Evolutionary conservation across 2,329 filamentous ascomycete species (phyloP), one percentile per base, ranked within the genome.

Genomic region (Aspergillus calidoustus): DNA sequence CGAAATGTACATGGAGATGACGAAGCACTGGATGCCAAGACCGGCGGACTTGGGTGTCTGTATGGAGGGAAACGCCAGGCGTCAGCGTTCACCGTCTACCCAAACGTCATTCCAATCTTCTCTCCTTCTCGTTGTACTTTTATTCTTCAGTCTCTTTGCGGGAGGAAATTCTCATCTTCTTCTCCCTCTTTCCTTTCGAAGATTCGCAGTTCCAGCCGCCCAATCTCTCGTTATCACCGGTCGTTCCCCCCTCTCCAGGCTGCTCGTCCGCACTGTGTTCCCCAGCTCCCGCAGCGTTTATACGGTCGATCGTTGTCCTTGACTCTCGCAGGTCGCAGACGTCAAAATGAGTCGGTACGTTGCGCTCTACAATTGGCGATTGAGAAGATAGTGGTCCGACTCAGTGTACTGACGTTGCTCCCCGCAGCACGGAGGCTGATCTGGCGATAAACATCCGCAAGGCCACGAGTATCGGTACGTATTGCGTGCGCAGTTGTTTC

Each of bases 401-500:
- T 3, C 3, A 15, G 19, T n/a, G 34, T 43, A 49, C 59, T 63
- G 43, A 63, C 48, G 41, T 17, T 15, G 28, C 17, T 17, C 25
- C 25, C 23, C 23, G 57, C 62, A 85, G 84, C 75, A 85, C 87
- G 69, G 87, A 89, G 76, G 81, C 85, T 51, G 86, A 89, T 74
- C 81, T 89, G 66, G 82, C 85, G 72, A 85, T 87, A 73, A 87
- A 89, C 76, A 89, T 89, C 74, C 85, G 85, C 72, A 89, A 89
- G 79, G 87, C 87, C 41, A 89, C 87, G 17, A 87, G 84, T 72
- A 86, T 87, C 68, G 83, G 83, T 84, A 75, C 68, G 79, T 68
- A 56, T 50, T 49, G 54, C 60, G 52, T 49, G 54, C 60, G 52
- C n/a, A 52, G 15, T 22, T 22, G 25, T 57, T 47, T 41, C 11